Evolutionary conservation across 495 filamentous ascomycete genomes (phyloP), one percentile per base, ranked within the genome.

Genomic region (Astrothelium subdiscretum): DNA sequence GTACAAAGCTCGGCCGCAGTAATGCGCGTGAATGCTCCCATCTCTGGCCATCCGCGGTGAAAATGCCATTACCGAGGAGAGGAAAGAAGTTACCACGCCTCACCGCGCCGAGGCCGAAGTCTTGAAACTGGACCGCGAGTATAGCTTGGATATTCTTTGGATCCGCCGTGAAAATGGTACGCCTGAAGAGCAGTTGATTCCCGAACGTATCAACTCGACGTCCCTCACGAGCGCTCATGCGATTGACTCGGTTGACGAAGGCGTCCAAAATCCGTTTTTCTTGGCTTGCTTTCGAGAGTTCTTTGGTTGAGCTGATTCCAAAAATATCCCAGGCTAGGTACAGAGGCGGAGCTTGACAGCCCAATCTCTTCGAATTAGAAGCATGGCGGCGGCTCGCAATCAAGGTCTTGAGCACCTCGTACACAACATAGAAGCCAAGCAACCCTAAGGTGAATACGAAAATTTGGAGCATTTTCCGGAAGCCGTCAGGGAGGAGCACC

Each of bases 111-210:
- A 85, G 64, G 29, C 73, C 72, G 64, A 83, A 89, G 60, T 87
- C 86, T 27, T 85, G 78, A 69, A 95, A 96, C 65, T 95, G 86
- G 0, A 85, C 87, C 0, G 90, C 88, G 2, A 96, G 78, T 6
- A 96, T 75, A 0, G 91, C 85, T 69, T 96, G 91, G 72, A 97
- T 80, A 72, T 95, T 96, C 68, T 92, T 86, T 0, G 89, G 90
- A 48, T 95, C 89, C 54, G 75, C 77, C 0, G 90, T 92, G 22
- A 77, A 70, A 40, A 86, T 66, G n/a, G 74, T 67, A 0, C 8
- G 40, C 32, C 67, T 57, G 27, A 59, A 60, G 3, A 68, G 29
- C n/a, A 48, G 26, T 29, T 61, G 1, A 3, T 15, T 22, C 31
- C 31, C 31, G 61, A 62, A 66, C 0, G 68, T 70, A 12, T 51